phyloP scores from a whole-genome alignment of 805 yeast genomes.

The Hanseniaspora occidentalis region DNA sequence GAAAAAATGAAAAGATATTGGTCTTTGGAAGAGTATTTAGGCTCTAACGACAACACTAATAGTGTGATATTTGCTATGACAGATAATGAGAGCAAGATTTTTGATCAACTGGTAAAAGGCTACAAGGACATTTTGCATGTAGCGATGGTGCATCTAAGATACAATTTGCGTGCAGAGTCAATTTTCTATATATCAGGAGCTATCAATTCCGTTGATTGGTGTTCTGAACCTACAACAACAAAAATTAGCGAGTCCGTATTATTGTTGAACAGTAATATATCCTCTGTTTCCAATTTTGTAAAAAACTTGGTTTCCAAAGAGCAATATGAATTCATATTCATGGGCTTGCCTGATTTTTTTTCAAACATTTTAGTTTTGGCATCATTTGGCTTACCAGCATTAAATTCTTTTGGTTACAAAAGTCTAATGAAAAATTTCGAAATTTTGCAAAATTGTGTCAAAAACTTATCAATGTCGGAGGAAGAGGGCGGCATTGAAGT shows the following conservation, averaged over 20 bases:
- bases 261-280: conserved; percentile 17
- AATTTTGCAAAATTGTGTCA: conserved; percentile 19
- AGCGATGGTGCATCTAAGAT: conserved; percentile 16
- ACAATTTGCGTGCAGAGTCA: conserved; percentile 20
- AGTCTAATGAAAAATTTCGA: conserved; percentile 21
- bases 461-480: conserved; percentile 10
- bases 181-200: conserved; percentile 18
- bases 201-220: conserved; percentile 19
- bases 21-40: conserved; percentile 29
- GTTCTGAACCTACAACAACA: conserved; percentile 19
- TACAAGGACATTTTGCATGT: conserved; percentile 12
- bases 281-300: conserved; percentile 18
- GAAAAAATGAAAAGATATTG: conserved; percentile 26
- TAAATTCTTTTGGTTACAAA: conserved; percentile 21
- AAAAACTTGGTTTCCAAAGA: conserved; percentile 12
- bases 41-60: conserved; percentile 10
- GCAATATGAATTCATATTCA: conserved; percentile 13
- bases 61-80: conserved; percentile 14
- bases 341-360: conserved; percentile 16
- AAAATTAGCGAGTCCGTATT: conserved; percentile 20
- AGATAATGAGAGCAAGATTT: conserved; percentile 10
- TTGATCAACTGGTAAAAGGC: conserved; percentile 12
- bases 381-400: conserved; percentile 14
- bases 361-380: conserved; percentile 17
- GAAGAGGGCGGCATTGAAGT: conserved; percentile 11